Evolutionary conservation across 305 asterid genomes (phyloP), one percentile per base, ranked within the genome.

Genomic region (Fraxinus dipetala): DNA sequence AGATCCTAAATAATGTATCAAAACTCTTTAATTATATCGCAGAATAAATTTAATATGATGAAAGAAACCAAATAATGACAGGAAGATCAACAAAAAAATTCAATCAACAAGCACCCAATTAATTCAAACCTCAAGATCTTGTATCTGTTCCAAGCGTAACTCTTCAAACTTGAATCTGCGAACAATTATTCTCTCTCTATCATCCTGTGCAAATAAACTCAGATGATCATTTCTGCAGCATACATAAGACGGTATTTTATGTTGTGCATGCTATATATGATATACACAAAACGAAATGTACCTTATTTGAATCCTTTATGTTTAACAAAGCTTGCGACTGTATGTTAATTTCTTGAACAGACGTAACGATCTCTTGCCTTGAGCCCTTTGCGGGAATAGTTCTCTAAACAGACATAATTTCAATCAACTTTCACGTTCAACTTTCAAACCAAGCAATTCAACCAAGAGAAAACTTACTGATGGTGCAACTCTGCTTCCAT

Each of bases 161-260:
- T 96, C 98, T 89, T 96, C 99, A 84, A 94, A 96, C 90, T 96
- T 96, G 82, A 91, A 91, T 88, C 97, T 90, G 80, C 98, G 97
- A 75, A 95, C 95, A 81, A 96, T 83, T 61, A 92, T 86, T 87
- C 98, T 90, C 88, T 96, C 99, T 82, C 99, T 89, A 11, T 96
- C 98, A 87, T 91, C 98, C 99, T 96, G 98, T 87, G 86, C 6
- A 85, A 70, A 79, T 59, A 81, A 30, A 30, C 38, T 56, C 69
- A 34, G 28, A 81, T 34, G 75, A 72, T 81, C 74, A 84, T 67
- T 86, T 72, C 76, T 72, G 70, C 40, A 61, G 38, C 26, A 54
- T 31, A 26, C 11, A 56, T 4, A 73, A 32, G 31, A 72, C 5
- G 78, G 43, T 26, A 72, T 13, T 14, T 32, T 43, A 20, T 36